These are phyloP conservation scores for Clarkia xantiana DNA, from an alignment of 345 rosid species.

Conservation along the genomic window DNA sequence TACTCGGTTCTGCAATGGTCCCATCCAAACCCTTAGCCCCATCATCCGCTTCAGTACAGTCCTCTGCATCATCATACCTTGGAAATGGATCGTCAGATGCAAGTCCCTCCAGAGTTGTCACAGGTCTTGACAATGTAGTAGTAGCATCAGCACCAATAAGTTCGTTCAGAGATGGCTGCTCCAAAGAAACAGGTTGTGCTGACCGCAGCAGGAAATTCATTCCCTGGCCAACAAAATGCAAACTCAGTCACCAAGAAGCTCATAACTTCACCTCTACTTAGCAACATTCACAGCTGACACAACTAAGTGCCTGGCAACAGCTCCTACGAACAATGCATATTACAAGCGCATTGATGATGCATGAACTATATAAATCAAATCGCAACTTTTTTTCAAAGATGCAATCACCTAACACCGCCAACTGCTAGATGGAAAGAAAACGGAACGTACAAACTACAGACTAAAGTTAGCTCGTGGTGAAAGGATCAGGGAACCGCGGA, in stretches of 20 bases:
- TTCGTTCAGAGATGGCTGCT: slow-evolving; percentile 36
- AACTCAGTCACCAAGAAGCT: background rate
- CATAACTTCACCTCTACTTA: too few species aligned
- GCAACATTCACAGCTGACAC: background rate
- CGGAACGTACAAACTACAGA: background rate
- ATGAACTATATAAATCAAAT: too few species aligned
- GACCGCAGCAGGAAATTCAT: slow-evolving; percentile 88
- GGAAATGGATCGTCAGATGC: slow-evolving; percentile 58
- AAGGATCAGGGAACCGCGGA: too few species aligned
- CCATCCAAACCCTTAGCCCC: slow-evolving; percentile 22
- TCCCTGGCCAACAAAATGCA: slow-evolving; percentile 14
- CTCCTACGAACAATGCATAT: too few species aligned
- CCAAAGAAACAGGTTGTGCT: slow-evolving; percentile 23
- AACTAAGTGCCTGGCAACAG: too few species aligned
- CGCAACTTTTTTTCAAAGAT: too few species aligned
- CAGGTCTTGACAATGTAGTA: slow-evolving; percentile 21
- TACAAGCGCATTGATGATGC: too few species aligned
- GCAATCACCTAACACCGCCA: too few species aligned
- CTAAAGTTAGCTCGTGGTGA: too few species aligned
- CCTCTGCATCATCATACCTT: slow-evolving; percentile 29
- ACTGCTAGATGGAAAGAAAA: too few species aligned
- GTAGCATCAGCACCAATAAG: slow-evolving; percentile 16
- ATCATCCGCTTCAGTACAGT: slow-evolving; percentile 19
- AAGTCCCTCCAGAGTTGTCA: slow-evolving; percentile 47
- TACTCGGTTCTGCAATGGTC: slow-evolving; percentile 16